Evolutionary conservation across 768 basidiomycete species (phyloP), one percentile per base, ranked within the genome.

Genomic region (Lactarius trivialis): DNA sequence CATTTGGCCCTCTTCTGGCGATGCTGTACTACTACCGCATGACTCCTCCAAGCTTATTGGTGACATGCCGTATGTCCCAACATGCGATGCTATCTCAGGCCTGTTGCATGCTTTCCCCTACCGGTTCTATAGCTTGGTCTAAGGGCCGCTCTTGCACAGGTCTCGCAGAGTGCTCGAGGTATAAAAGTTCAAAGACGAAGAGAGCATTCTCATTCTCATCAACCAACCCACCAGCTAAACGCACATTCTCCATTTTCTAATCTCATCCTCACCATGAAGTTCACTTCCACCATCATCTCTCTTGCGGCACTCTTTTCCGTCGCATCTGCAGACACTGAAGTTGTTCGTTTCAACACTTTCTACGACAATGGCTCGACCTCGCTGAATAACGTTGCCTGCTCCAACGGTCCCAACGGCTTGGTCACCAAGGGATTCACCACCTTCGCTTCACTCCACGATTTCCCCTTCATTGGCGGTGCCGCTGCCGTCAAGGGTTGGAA

Each of bases 401-500:
- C 70, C 39, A 28, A 69, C 49, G 70, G 70, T 19, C 17, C n/a
- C 21, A 65, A 70, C 49, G 70, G 70, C 21, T 58, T 70, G 15
- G 34, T 61, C 34, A 54, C 59, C 34, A 58, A 61, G 48, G 69
- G 68, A 11, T 70, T 55, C 60, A 32, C 60, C 14, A 63, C 52
- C 19, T 56, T 71, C 24, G 50, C 33, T 21, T 67, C 68, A 24
- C 41, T 68, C 3, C 67, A 65, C 1, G 39, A 56, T 7, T 68
- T 65, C 60, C 68, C 68, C 41, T 36, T 58, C 60, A 60, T 67
- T 50, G 68, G 64, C 12, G 68, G 65, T 17, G 72, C 71, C n/a
- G 55, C 61, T 21, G 73, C 71, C 21, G 66, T 75, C 63, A 66
- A 59, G 1, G 70, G 69, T 39, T 75, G 70, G 67, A 55, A 68